A percentile compares a stretch with the other conserved stretches of the same genome.
phyloP scores from a whole-genome alignment of 306 rosid genomes.

The Casuarina equisetifolia region DNA sequence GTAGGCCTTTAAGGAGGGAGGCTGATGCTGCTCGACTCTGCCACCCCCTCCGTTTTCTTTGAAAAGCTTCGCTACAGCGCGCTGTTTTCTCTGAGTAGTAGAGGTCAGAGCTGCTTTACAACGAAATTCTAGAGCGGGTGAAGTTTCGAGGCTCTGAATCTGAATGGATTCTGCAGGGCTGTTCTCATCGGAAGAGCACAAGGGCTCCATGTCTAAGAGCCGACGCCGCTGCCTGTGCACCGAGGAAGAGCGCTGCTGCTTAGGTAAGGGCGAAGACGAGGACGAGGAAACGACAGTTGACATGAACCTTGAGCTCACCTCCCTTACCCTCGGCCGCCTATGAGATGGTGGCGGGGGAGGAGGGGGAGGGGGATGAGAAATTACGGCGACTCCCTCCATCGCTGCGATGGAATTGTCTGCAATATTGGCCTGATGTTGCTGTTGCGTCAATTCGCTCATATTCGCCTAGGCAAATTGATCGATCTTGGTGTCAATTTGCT shows the following conservation, averaged over 20 bases:
- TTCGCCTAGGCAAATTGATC: neutral
- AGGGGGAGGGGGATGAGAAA: slow-evolving; percentile 39
- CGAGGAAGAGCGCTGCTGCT: slow-evolving; percentile 37
- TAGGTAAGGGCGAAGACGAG: slow-evolving; percentile 32
- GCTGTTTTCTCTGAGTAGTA: slow-evolving; percentile 42
- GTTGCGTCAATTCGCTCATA: slow-evolving; percentile 34
- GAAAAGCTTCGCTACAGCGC: slow-evolving; percentile 41
- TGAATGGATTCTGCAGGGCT: slow-evolving; percentile 18
- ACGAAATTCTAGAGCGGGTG: slow-evolving; percentile 37
- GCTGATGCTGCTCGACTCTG: slow-evolving; percentile 32
- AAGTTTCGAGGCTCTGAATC: slow-evolving; percentile 49
- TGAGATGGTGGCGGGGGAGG: slow-evolving; percentile 48
- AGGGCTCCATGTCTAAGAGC: slow-evolving; percentile 48
- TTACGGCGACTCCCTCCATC: neutral
- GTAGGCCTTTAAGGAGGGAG: slow-evolving; percentile 41
- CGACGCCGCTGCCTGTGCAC: slow-evolving; percentile 43
- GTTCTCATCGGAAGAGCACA: slow-evolving; percentile 47
- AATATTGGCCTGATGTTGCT: slow-evolving; percentile 6
- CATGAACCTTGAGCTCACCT: slow-evolving; percentile 91
- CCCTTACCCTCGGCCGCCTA: slow-evolving; percentile 81
- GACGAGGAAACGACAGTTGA: slow-evolving; percentile 41
- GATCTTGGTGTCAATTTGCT: neutral
- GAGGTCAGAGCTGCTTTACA: slow-evolving; percentile 24
- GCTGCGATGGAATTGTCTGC: slow-evolving; percentile 21
- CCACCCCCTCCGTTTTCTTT: slow-evolving; percentile 56